Evolutionary conservation across 2,329 filamentous ascomycete genomes (phyloP).

Genomic region (Chaetothyriales sp.): DNA sequence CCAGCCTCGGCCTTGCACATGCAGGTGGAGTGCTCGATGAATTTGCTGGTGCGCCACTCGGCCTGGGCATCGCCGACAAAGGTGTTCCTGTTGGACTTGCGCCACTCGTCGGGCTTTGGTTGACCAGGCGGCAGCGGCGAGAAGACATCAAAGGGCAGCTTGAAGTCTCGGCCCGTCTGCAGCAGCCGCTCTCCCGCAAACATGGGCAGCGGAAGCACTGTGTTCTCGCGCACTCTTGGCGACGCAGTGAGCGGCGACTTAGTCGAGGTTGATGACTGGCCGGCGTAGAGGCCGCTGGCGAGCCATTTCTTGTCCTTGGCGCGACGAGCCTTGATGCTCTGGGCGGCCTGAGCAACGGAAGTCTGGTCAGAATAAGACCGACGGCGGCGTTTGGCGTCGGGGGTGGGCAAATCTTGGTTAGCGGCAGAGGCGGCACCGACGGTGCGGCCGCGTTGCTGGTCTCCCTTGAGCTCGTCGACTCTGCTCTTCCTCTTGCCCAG

Average conservation of each 20-base stretch:
- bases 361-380: slow-evolving; percentile 20
- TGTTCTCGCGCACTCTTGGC: slow-evolving; percentile 34
- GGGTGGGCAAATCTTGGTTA: slow-evolving; percentile 23
- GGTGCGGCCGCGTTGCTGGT: slow-evolving; percentile 23
- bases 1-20: slow-evolving; percentile 65
- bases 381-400: slow-evolving; percentile 29
- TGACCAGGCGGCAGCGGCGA: slow-evolving; percentile 73
- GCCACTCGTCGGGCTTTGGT: slow-evolving; percentile 86
- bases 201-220: slow-evolving; percentile 59
- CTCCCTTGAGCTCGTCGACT: slow-evolving; percentile 42
- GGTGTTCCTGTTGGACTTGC: slow-evolving; percentile 81
- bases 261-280: slow-evolving; percentile 49
- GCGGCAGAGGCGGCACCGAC: slow-evolving; percentile 35
- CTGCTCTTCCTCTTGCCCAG: slow-evolving; percentile 46
- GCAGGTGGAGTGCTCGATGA: slow-evolving; percentile 62
- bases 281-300: slow-evolving; percentile 71
- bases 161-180: slow-evolving; percentile 65
- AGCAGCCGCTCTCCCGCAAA: slow-evolving; percentile 61
- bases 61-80: slow-evolving; percentile 74
- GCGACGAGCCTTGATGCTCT: neutral
- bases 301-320: slow-evolving; percentile 57
- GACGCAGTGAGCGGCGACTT: slow-evolving; percentile 32
- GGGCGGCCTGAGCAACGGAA: neutral
- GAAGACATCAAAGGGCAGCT: slow-evolving; percentile 80
- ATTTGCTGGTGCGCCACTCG: slow-evolving; percentile 67